Evolutionary conservation across 345 rosid genomes (phyloP), one percentile per base, ranked within the genome.

Genomic region (Camelina neglecta): DNA sequence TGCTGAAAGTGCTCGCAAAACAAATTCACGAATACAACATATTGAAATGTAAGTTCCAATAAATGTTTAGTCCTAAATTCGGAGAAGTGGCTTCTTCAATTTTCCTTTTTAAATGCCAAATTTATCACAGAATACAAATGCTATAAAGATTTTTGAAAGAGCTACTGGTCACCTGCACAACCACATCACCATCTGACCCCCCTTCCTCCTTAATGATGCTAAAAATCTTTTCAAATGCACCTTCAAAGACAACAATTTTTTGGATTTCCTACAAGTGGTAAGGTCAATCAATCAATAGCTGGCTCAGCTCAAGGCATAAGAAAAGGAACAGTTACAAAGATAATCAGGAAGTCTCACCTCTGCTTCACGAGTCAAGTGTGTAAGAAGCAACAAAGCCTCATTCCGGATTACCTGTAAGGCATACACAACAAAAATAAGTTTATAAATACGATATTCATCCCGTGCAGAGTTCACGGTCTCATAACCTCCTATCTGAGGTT

Each of bases 181-280:
- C 98, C 55, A 95, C 96, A 79, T 96, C 99, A 42, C 99, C 99
- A 59, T 95, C 99, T 49, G 99, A 86, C 18, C 91, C 98, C 23
- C 99, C 99, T 84, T 95, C 99, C 80, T 95, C 98, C 76, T 81
- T 90, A 26, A 95, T 86, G 68, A 95, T 95, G 79, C 98, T 87
- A 82, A 95, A 95, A 7, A 88, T 87, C 71, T 95, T 95, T 84
- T 95, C 99, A 76, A 90, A 92, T 61, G 96, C 98, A 73, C 98
- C 98, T 89, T 95, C 98, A 60, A 95, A 95, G 79, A 95, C 99
- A 29, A 95, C 84, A 69, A 95, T 95, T 88, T 95, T 95, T 89
- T 95, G 98, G 79, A 95, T 95, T 80, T 92, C 98, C 99, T 95
- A 75, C 44, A 70, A 81, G 75, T 38, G 81, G 81, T 47, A 61